Evolutionary conservation across 805 yeast genomes (phyloP), one percentile per base, ranked within the genome.

Genomic region (Cephaloascus albidus): DNA sequence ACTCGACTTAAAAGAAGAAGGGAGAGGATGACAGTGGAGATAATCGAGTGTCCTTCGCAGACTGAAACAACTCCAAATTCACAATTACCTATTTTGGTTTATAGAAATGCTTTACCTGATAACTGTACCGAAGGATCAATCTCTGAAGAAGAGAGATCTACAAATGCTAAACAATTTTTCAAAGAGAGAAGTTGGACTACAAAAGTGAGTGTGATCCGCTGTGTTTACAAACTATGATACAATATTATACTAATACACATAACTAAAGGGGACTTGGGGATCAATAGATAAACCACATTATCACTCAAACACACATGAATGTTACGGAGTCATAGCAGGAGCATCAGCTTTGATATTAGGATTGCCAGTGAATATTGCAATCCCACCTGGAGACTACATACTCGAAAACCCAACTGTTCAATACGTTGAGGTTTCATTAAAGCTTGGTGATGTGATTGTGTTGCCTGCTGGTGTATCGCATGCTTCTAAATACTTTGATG

Each of bases 281-380:
- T 15, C 37, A 10, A 20, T 30, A 3, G 33, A 35, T 5, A 23
- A 30, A 4, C 23, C 27, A 19, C 43, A 40, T 23, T 43, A 40
- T 38, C 45, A 43, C 18, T 39, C 43, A 33, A 43, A 43, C 30
- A 42, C 39, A n/a, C 45, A 43, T 33, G 45, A 43, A 32, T 33
- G 31, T 3, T 42, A 42, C 23, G 43, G 35, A 4, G 36, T 42
- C 3, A 35, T 40, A 16, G 14, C 17, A 6, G 45, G 45, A 5
- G 30, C 40, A 4, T 40, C 43, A 20, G 35, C 40, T 3, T 33
- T 40, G 26, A 33, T 27, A 4, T 33, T 42, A n/a, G 45, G 45
- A 14, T 17, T 42, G 10, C 38, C 33, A 19, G 44, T 38, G 12
- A 36, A 15, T 17, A n/a, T 28, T 2, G 27, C 32, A 14, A n/a